phyloP scores from a whole-genome alignment of 768 basidiomycete species.

The Chalciporus chontae region DNA sequence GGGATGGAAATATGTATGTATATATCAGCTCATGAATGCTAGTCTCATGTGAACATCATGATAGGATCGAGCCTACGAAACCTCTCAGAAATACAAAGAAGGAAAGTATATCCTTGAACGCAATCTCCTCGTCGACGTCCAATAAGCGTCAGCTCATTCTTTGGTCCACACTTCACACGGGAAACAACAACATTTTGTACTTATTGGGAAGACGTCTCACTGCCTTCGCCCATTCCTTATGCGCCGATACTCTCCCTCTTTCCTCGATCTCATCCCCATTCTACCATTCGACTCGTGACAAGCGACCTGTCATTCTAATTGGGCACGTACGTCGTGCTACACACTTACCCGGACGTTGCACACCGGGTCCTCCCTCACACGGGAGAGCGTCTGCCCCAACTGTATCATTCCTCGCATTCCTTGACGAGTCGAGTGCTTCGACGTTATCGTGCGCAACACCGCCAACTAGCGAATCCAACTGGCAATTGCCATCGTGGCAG shows the following conservation, averaged over 20 bases:
- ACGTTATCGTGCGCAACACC: slow-evolving; percentile 12
- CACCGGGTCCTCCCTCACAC: not conserved
- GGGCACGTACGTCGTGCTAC: slow-evolving; percentile 18
- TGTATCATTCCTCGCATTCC: slow-evolving; percentile 18
- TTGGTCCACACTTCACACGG: slow-evolving; percentile 6
- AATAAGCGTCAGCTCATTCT: slow-evolving; percentile 40
- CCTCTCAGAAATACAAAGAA: slow-evolving; percentile 95
- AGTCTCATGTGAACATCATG: slow-evolving; percentile 4
- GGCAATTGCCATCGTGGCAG: not conserved
- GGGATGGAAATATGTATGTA: slow-evolving; percentile 95
- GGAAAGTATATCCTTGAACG: slow-evolving; percentile 97
- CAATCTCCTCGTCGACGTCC: slow-evolving; percentile 82
- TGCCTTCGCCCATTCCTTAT: slow-evolving; percentile 10
- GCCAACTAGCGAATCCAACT: not conserved
- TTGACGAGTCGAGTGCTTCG: slow-evolving; percentile 1
- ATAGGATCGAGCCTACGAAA: slow-evolving; percentile 89
- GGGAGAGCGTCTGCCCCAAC: slow-evolving; percentile 9
- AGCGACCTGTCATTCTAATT: slow-evolving; percentile 23
- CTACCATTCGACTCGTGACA: slow-evolving; percentile 16
- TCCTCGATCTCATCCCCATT: slow-evolving; percentile 15
- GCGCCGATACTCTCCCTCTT: slow-evolving; percentile 9
- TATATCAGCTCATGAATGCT: not conserved
- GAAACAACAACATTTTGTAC: slow-evolving; percentile 8
- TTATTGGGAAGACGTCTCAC: slow-evolving; percentile 13
- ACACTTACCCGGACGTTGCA: not conserved